A percentile compares a stretch with the other conserved stretches of the same genome.
Conservation (phyloP, 306 rosid species). For the Trichosanthes cucumerina region DNA sequence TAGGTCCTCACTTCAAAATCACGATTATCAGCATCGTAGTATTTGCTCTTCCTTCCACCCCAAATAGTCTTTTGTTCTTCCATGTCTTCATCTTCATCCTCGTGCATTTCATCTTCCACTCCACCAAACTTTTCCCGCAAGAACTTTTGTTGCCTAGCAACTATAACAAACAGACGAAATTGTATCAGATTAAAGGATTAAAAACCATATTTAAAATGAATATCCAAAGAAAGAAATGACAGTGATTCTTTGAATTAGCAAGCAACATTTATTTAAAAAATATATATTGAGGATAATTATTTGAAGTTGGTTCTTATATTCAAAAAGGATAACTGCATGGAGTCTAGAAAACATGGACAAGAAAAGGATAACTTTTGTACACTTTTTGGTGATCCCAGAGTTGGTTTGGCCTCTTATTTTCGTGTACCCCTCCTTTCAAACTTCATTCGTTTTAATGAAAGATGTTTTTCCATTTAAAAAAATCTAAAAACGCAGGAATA, state of each 20-base stretch:
- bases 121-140: slow-evolving; percentile 53
- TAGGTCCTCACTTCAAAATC: slow-evolving; percentile 55
- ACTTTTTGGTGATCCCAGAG: background rate
- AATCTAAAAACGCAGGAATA: background rate
- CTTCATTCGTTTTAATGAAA: background rate
- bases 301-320: background rate
- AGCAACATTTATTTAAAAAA: background rate
- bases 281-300: too few species aligned
- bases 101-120: slow-evolving; percentile 49
- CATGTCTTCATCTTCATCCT: slow-evolving; percentile 51
- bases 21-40: slow-evolving; percentile 69
- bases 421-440: background rate
- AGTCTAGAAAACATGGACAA: background rate
- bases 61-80: slow-evolving; percentile 25
- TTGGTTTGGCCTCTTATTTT: background rate
- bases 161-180: slow-evolving; percentile 27
- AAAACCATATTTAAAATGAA: background rate
- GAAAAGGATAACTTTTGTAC: background rate
- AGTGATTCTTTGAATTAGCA: background rate
- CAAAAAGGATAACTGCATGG: background rate
- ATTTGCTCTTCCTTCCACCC: slow-evolving; percentile 33
- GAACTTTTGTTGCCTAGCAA: slow-evolving; percentile 45
- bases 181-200: background rate
- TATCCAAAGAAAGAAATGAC: background rate
- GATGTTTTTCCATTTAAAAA: background rate